These are phyloP conservation scores for Cercophora scortea DNA, from an alignment of 495 filamentous ascomycete species.

Conservation along the genomic window DNA sequence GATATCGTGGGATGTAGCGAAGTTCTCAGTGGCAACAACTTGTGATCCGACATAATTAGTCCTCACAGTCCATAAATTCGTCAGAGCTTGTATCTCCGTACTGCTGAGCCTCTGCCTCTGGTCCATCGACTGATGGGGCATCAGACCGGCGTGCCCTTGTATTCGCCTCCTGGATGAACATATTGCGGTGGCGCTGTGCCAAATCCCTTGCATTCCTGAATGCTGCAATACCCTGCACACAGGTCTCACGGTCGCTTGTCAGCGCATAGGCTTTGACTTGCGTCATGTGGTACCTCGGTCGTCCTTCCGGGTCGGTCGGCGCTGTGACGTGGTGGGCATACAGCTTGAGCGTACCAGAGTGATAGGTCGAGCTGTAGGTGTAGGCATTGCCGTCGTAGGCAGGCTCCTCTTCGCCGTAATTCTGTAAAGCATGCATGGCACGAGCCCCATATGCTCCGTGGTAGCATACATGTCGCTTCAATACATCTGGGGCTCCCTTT, in stretches of 20 bases:
- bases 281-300: slow-evolving; percentile 36
- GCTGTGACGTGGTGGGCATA: slow-evolving; percentile 6
- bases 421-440: slow-evolving; percentile 35
- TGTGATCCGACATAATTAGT: background rate
- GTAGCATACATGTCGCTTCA: slow-evolving; percentile 30
- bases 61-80: background rate
- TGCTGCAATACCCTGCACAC: slow-evolving; percentile 1
- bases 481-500: slow-evolving; percentile 23
- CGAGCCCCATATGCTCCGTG: slow-evolving; percentile 39
- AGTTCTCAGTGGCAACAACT: slow-evolving; percentile 4
- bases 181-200: slow-evolving; percentile 10
- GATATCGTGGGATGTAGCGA: slow-evolving; percentile 3
- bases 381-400: slow-evolving; percentile 31
- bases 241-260: background rate
- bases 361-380: slow-evolving; percentile 31
- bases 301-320: slow-evolving; percentile 15
- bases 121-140: background rate
- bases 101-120: background rate
- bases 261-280: slow-evolving; percentile 11
- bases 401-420: slow-evolving; percentile 21
- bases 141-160: slow-evolving; percentile 8
- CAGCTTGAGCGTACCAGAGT: background rate
- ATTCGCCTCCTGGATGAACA: slow-evolving; percentile 14
- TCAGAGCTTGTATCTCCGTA: background rate
- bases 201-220: slow-evolving; percentile 15